phyloP scores from a whole-genome alignment of 2,329 filamentous ascomycete genomes.

The Penicillium sp. region DNA sequence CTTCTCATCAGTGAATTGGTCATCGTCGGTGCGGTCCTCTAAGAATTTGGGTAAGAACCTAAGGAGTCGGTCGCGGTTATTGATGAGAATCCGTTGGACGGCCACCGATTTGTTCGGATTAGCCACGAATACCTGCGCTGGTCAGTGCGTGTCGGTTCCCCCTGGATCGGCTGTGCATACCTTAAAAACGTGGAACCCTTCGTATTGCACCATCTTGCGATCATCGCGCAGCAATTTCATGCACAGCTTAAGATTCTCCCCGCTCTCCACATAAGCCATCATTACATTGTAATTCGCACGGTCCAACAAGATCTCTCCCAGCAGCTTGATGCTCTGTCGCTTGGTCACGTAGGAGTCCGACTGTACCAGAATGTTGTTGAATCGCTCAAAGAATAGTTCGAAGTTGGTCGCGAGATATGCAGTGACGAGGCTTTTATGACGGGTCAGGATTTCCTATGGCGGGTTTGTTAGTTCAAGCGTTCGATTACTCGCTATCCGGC shows the following conservation, averaged over 20 bases:
- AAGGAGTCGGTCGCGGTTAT: conserved; percentile 88
- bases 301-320: conserved; percentile 91
- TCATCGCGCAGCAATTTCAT: conserved; percentile 97
- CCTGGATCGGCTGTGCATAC: conserved; percentile 33
- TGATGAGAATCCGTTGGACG: conserved; percentile 90
- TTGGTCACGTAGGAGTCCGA: conserved; percentile 97
- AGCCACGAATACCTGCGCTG: conserved; percentile 75
- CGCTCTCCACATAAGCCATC: conserved; percentile 92
- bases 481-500: background rate
- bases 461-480: background rate
- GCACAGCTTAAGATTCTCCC: conserved; percentile 93
- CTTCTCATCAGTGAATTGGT: conserved; percentile 97
- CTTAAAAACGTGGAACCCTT: conserved; percentile 99
- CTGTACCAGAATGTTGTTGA: conserved; percentile 81
- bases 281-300: conserved; percentile 96
- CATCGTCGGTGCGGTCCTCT: conserved; percentile 91
- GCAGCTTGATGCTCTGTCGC: conserved; percentile 91
- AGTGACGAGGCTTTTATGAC: conserved; percentile 85
- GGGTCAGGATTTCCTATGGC: conserved; percentile 78
- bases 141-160: conserved; percentile 18
- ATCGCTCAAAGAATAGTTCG: conserved; percentile 83
- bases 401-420: conserved; percentile 87
- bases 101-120: conserved; percentile 97
- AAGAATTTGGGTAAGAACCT: conserved; percentile 87
- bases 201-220: conserved; percentile 98